Evolutionary conservation across 1,139 yeast genomes (phyloP), one percentile per base, ranked within the genome.

Genomic region (Magnusiomyces ingens): DNA sequence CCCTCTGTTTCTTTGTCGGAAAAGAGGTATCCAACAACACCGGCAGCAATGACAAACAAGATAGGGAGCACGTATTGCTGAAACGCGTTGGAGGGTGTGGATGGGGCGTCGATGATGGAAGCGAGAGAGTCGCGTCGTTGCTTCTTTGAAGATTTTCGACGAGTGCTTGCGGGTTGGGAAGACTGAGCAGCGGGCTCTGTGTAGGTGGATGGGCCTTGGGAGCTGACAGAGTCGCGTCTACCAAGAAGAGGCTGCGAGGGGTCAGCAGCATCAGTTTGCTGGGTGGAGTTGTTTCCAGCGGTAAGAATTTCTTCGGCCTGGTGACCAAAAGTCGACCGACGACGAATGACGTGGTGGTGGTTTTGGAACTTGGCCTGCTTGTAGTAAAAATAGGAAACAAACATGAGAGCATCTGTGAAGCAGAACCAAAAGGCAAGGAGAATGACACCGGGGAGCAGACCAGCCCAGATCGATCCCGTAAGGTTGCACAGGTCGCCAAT

Each of bases 361-460:
- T 49, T 50, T 21, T 41, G 50, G 17, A 45, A 26, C 32, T 26
- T 26, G 8, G 32, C 36, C 18, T 51, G 52, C 45, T 61, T 62
- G 58, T 73, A 73, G 68, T 85, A 86, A 45, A 77, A 62, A 64
- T 81, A 86, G 15, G 89, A 83, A 6, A 68, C 63, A 21, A 87
- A 74, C 70, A 85, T 81, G 64, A 84, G 67, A 22, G 75, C 67
- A 66, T 85, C 93, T 40, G 89, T 85, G 61, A 84, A 70, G 62
- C 87, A 80, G 65, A 83, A 85, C 93, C 93, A 85, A 5, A 80
- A 68, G 2, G 91, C 94, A 56, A 85, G 75, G 49, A 83, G 71
- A 11, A 84, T 69, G 42, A 86, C 90, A 61, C 85, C 84, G 1
- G 91, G 87, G 50, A 86, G 72, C 49, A 86, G 72, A 0, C 76